Evolutionary conservation across 2,329 filamentous ascomycete genomes (phyloP), one percentile per base, ranked within the genome.

Genomic region (Cytospora paraplurivora): DNA sequence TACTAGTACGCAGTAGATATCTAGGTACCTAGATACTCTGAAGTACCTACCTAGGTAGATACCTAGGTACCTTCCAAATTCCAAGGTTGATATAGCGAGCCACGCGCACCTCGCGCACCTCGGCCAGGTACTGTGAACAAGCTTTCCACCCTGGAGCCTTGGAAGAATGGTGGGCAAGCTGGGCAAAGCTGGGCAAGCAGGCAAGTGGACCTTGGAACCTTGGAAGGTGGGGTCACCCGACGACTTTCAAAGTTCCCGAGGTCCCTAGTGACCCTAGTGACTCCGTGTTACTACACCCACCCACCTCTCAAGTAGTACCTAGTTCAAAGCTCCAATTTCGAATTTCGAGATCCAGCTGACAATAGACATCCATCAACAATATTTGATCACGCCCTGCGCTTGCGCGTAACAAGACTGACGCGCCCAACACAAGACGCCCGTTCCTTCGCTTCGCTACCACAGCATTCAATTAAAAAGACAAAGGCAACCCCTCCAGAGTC

Each of bases 41-140:
- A n/a, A n/a, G n/a, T n/a, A n/a, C n/a, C n/a, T n/a, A n/a, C n/a
- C n/a, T n/a, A n/a, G n/a, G n/a, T n/a, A n/a, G n/a, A n/a, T n/a
- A n/a, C n/a, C n/a, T n/a, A n/a, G n/a, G n/a, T n/a, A n/a, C n/a
- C n/a, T n/a, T n/a, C n/a, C n/a, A n/a, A n/a, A 35, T 35, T 7
- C 34, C 11, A 35, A 35, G 34, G n/a, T n/a, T 11, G 11, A 35
- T 35, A 51, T 53, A 53, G 57, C 21, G 41, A 52, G 47, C 34
- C 57, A 53, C 57, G 57, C 57, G 57, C 57, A 49, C 58, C 58
- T 60, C 58, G n/a, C n/a, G n/a, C n/a, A n/a, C n/a, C n/a, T n/a
- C n/a, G 58, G 58, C 58, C 53, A 60, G 50, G 38, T 8, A n/a
- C 51, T n/a, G n/a, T n/a, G n/a, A n/a, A n/a, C n/a, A n/a, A n/a